Evolutionary conservation across 768 basidiomycete species (phyloP), one percentile per base, ranked within the genome.

Genomic region (Boletus subcaerulescens): DNA sequence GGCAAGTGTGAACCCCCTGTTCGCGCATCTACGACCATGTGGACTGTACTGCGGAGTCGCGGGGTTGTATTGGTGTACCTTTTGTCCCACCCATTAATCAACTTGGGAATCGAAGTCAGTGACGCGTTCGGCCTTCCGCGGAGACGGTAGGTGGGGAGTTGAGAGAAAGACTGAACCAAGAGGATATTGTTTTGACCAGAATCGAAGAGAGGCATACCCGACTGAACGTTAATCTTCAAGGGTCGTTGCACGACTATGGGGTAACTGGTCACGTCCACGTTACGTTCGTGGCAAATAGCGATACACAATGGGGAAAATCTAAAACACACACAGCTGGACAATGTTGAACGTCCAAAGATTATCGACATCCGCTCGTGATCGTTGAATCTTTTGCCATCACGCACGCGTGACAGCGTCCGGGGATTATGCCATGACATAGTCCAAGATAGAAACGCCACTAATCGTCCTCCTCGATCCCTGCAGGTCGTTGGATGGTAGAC

Each of bases 381-480:
- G 80, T 83, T 83, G 81, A 82, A 82, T 79, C 79, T 79, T 80
- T 80, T 40, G 38, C 45, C 51, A 46, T 35, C 52, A 42, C 47
- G n/a, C n/a, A 18, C n/a, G 3, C 29, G 26, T 29, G 51, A 56
- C 10, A 31, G 45, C 47, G 10, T 12, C 31, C 52, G 5, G 44
- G 53, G 45, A 45, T 54, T 42, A 55, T 44, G 3, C 41, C 22
- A 22, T 22, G 22, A 22, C 22, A 24, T 24, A 24, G 1, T 24
- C 24, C 24, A 24, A 24, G 24, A 24, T 24, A 43, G 35, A 36
- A 24, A 48, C 24, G 4, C 35, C 35, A 17, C 57, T 65, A 73
- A 46, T 70, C 74, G 54, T 83, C 81, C 63, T 85, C 82, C 59
- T 82, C 74, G 53, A 87, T 73, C 24, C 89, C 89, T 38, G 76